phyloP scores from a whole-genome alignment of 106 monocot genomes.

The Iris macrosiphon region DNA sequence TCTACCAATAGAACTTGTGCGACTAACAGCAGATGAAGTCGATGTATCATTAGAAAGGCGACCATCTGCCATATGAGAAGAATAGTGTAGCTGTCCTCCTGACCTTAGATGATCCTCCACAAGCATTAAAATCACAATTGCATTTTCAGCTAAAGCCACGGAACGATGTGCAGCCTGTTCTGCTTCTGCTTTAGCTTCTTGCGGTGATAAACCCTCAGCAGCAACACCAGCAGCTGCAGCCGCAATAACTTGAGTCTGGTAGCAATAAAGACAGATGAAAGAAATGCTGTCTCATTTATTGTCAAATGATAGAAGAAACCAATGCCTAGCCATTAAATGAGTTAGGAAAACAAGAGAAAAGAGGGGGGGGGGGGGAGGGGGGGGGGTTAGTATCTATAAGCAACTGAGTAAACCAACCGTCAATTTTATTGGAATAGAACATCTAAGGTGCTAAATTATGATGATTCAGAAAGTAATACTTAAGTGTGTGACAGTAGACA shows the following conservation, averaged over 20 bases:
- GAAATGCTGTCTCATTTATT: constrained; percentile 1
- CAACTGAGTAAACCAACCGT: too few relatives aligned
- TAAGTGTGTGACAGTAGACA: too few relatives aligned
- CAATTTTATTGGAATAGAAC: too few relatives aligned
- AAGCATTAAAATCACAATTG: constrained; percentile 92
- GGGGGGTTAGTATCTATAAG: too few relatives aligned
- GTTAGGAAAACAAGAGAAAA: too few relatives aligned
- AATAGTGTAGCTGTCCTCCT: constrained; percentile 56
- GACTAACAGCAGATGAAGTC: constrained; percentile 24
- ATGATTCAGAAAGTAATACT: too few relatives aligned
- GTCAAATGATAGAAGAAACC: constrained; percentile 5
- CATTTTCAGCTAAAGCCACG: constrained; percentile 92
- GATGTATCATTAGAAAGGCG: constrained; percentile 20
- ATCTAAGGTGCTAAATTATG: too few relatives aligned
- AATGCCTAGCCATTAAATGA: not conserved
- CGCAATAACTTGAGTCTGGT: constrained; percentile 97
- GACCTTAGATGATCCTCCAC: constrained; percentile 95
- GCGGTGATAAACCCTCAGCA: constrained; percentile 87
- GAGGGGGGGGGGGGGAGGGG: too few relatives aligned
- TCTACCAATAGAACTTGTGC: constrained; percentile 39
- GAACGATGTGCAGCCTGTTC: constrained; percentile 89
- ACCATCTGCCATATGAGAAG: constrained; percentile 20
- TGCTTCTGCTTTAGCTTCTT: constrained; percentile 81
- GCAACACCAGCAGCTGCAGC: constrained; percentile 98
- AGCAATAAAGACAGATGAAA: constrained; percentile 22